Conservation (phyloP, 495 filamentous ascomycete species). For the Cladorrhinum samala region DNA sequence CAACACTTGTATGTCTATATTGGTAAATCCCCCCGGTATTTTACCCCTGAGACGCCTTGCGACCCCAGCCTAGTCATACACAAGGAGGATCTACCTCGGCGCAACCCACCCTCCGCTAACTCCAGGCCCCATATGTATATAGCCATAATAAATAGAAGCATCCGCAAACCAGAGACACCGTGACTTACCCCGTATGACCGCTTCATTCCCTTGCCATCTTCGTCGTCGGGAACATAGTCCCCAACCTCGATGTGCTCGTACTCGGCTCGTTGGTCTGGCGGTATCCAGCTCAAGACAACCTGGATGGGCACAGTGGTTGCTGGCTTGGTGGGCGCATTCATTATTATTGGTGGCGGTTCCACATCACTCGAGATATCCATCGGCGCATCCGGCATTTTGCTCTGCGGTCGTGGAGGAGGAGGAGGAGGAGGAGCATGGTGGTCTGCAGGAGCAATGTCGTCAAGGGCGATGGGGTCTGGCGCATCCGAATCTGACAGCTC, state of each 20-base stretch:
- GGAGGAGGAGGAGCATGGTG: background rate
- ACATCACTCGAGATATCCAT: background rate
- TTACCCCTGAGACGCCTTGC: too few species aligned
- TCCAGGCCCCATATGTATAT: too few species aligned
- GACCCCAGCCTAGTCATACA: too few species aligned
- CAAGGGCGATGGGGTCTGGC: slow-evolving; percentile 5
- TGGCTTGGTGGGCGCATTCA: too few species aligned
- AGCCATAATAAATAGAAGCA: background rate
- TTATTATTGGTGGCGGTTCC: background rate
- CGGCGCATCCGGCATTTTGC: background rate
- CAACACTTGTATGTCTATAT: too few species aligned
- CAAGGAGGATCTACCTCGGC: too few species aligned
- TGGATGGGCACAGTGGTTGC: slow-evolving; percentile 19
- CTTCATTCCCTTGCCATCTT: slow-evolving; percentile 2
- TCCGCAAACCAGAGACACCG: background rate
- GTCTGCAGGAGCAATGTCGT: slow-evolving; percentile 8
- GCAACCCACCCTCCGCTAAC: too few species aligned
- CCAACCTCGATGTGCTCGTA: slow-evolving; percentile 15
- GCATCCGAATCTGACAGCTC: slow-evolving; percentile 22
- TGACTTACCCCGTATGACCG: slow-evolving; percentile 19
- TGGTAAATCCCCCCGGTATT: too few species aligned
- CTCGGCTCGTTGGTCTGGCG: slow-evolving; percentile 5
- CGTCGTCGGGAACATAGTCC: slow-evolving; percentile 7
- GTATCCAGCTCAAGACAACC: slow-evolving; percentile 18
- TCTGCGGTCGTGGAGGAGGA: background rate